Base-by-base conservation (phyloP, 75 land plant genomes). In the Larix kaempferi region DNA sequence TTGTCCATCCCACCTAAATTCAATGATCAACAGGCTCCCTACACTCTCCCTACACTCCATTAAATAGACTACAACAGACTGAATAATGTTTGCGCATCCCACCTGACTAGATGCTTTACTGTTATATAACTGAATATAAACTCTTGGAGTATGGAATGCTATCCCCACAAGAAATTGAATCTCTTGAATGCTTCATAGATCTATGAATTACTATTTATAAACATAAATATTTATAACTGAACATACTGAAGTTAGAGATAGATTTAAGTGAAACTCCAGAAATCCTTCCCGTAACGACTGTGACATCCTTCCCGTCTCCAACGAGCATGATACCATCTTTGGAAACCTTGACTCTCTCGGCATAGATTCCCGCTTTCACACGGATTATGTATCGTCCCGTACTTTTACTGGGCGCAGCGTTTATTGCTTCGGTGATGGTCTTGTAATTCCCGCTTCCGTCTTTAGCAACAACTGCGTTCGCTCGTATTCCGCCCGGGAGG, bases 291-390 rank as follows among this genome's bases (percentile, higher is more conserved):
- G 85, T 82, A 62, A 84, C 59, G 41, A 84, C 29, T 2, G 85
- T 84, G 16, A 14, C 19, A 69, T 76, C 79, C 35, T 57, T 76
- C 26, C 85, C 85, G 33, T 84, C 85, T 1, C 85, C 85, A 37
- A 84, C 16, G 58, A 84, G 78, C 79, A 74, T 76, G 29, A 82
- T 27, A 55, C 83, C 83, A 23, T 39, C 58, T 62, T 71, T 82
- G 12, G 65, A 49, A 7, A 84, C 54, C 59, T 26, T 13, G 6
- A 84, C 37, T 14, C 39, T 29, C 35, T 84, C 85, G 27, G 22
- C 12, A 76, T 84, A 84, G 13, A 84, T 56, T 2, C 85, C 85
- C 4, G 85, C 85, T 37, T 76, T 84, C 16, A 84, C 79, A 62
- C 82, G 75, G 25, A 84, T 82, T 16, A 77, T 55, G 21, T 64